Evolutionary conservation across 306 rosid species (phyloP), one percentile per base, ranked within the genome.

Genomic region (Dryas octopetala): DNA sequence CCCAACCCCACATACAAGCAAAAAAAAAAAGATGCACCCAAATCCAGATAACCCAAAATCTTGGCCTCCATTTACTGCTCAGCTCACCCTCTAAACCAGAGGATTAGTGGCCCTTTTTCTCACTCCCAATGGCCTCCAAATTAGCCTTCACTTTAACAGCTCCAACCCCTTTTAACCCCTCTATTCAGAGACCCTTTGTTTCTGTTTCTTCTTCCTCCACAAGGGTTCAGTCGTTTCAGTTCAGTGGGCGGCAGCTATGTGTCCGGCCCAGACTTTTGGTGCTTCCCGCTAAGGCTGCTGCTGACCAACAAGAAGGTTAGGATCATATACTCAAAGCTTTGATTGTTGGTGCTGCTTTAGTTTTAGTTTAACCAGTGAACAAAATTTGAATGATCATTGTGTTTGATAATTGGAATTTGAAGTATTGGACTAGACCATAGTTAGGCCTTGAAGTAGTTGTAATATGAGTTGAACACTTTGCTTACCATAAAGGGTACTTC

Each of bases 251-350:
- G 32, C 85, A 76, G 9, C 66, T 83, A 0, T 75, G 82, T 68
- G 84, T 83, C 71, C 95, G 85, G 85, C 16, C 96, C 64, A 76
- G 79, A 6, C 48, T 87, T 46, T 69, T 88, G 10, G 5, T 83
- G 51, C 74, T 84, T 38, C 82, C 96, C 32, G 69, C 74, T 59
- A 88, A 77, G 76, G 98, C 98, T 67, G 73, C 97, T 5, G 81
- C 97, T 55, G 96, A 95, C 65, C 89, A 86, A 76, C 95, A 85
- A 76, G 90, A 85, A 89, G 97, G 97, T 92, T 57, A 73, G 51
- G 5, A 66, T 75, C 76, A 32, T 62, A 53, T 54, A 49, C 46
- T 9, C n/a, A 7, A 57, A 23, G 38, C 57, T 65, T 28, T 70
- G 66, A 47, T 13, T 46, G 44, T 54, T 55, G 9, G 66, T 19